Conservation (phyloP, 345 rosid genomes). For the Moricandia moricandioides region DNA sequence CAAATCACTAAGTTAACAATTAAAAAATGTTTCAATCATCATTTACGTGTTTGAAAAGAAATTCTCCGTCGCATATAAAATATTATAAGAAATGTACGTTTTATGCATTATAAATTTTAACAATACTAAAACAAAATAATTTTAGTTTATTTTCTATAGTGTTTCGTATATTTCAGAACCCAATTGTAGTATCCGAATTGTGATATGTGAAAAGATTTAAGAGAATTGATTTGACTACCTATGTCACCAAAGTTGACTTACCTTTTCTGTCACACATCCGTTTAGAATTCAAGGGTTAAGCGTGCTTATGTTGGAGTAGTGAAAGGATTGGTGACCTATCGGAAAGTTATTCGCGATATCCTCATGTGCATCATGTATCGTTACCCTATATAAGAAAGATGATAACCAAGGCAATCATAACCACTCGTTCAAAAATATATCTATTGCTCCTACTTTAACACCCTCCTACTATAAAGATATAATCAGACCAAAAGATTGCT, state of each 20-base stretch:
- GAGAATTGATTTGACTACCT: too few species aligned
- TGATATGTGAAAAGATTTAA: too few species aligned
- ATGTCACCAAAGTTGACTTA: too few species aligned
- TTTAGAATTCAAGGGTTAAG: too few species aligned
- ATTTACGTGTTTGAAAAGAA: not conserved
- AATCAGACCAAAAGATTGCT: not conserved
- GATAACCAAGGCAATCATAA: not conserved
- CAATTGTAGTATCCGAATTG: too few species aligned
- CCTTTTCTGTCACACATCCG: too few species aligned
- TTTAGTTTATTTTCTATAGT: not conserved
- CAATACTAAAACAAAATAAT: not conserved
- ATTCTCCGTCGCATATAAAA: not conserved
- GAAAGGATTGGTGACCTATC: too few species aligned
- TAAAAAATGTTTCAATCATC: not conserved
- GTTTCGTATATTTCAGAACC: not conserved
- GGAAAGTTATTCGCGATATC: too few species aligned
- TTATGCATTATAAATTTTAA: not conserved
- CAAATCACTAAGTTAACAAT: not conserved
- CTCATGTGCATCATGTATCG: not conserved
- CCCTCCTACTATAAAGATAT: not conserved
- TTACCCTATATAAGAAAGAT: conserved; percentile 25
- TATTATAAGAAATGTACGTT: not conserved
- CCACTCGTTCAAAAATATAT: not conserved
- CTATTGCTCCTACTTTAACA: not conserved
- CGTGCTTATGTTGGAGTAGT: too few species aligned